Evolutionary conservation across 768 basidiomycete species (phyloP), one percentile per base, ranked within the genome.

Genomic region (Rhodocollybia butyracea): DNA sequence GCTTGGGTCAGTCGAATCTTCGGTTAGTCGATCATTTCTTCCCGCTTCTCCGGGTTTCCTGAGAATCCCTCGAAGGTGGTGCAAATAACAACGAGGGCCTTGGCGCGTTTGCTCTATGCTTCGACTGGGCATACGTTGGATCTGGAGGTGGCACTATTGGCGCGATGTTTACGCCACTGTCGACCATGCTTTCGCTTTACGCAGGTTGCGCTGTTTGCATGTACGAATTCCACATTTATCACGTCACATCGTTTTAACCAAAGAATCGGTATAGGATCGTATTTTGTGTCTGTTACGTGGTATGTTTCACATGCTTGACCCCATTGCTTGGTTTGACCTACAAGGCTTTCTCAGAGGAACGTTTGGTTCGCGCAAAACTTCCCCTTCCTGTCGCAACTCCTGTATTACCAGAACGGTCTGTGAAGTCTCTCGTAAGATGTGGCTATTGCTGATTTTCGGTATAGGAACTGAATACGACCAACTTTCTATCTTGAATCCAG

Each of bases 51-150:
- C n/a, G n/a, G n/a, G n/a, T n/a, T n/a, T 46, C 7, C 22, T 46
- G 45, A 46, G 13, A 8, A 13, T 15, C 26, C 24, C 3, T 43
- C 8, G 5, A 26, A 51, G 47, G 47, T 41, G 76, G 77, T 22
- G 71, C 66, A 21, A 67, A 70, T 10, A 77, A 64, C 53, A 76
- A 79, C 45, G 76, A 79, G 59, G 77, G 77, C 19, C 68, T 80
- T 30, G 78, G 76, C 29, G 61, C 78, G 47, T 66, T 79, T n/a
- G 73, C 79, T 6, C 61, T 79, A 54, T 77, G 67, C 55, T 70
- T 84, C 22, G 83, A 84, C 61, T 84, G 83, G 82, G 79, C 78
- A 29, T 72, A 77, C 40, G 73, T 76, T 59, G 71, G 68, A 22
- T 63, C 63, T 51, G 51, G 51, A 42, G 65, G 62, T 11, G 45